These are phyloP conservation scores for Phymatotrichopsis omnivora DNA, from an alignment of 2,329 filamentous ascomycete species.

Conservation along the genomic window DNA sequence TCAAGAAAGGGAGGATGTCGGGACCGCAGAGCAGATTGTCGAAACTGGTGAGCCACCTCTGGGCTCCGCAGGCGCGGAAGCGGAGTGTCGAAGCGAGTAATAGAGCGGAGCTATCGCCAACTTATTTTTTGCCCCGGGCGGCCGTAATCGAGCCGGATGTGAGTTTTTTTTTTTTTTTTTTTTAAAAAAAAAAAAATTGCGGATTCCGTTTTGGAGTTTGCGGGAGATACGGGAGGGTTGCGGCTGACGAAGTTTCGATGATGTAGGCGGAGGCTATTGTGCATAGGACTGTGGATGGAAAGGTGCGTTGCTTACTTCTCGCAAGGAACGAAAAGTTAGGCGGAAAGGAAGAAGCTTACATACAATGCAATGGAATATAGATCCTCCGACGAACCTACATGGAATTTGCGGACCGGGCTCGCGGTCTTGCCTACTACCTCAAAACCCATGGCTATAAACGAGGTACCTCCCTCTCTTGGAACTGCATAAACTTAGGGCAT, in stretches of 20 bases:
- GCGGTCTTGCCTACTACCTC: constrained; percentile 81
- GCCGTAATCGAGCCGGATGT: constrained; percentile 76
- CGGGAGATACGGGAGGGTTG: neutral
- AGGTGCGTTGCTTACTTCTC: no score
- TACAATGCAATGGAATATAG: neutral
- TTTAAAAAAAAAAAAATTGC: neutral
- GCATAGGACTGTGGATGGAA: constrained; percentile 70
- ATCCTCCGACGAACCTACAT: constrained; percentile 63
- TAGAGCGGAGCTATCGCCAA: constrained; percentile 60
- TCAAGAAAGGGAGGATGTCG: no score
- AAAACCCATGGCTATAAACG: constrained; percentile 61
- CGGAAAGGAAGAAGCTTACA: neutral
- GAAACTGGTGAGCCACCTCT: constrained; percentile 46
- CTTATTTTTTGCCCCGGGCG: constrained; percentile 74
- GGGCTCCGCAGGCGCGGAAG: constrained; percentile 33
- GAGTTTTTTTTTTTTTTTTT: constrained; percentile 23
- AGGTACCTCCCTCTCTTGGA: constrained; percentile 9
- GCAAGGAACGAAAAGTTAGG: no score
- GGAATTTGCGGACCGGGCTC: constrained; percentile 73
- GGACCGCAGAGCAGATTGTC: constrained; percentile 51
- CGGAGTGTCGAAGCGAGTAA: constrained; percentile 54
- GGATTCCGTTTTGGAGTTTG: neutral
- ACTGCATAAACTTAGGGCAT: neutral
- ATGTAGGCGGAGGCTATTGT: constrained; percentile 66
- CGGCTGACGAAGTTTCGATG: constrained; percentile 1